Conservation (phyloP, 2,329 filamentous ascomycete species). For the Penicillium sclerotigenum region DNA sequence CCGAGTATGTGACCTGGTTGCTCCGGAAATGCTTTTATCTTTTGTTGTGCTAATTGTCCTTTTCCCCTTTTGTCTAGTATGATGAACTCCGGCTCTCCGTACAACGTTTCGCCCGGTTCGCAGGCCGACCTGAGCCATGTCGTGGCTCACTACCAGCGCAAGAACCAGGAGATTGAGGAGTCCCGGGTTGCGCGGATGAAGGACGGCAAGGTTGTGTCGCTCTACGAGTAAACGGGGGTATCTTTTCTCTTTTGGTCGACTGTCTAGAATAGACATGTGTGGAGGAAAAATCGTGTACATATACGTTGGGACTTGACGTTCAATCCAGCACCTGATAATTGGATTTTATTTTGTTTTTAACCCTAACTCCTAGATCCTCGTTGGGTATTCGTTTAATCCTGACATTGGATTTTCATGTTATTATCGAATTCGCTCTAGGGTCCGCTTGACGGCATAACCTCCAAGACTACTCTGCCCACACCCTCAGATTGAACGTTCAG, state of each 20-base stretch:
- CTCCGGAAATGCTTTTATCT: neutral
- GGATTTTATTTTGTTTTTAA: conserved; percentile 26
- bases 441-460: conserved; percentile 26
- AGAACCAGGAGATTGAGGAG: conserved; percentile 56
- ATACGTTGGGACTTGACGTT: conserved; percentile 30
- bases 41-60: conserved; percentile 4
- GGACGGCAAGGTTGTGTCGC: conserved; percentile 43
- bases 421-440: neutral
- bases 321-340: conserved; percentile 27
- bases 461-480: conserved; percentile 45
- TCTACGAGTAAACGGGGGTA: conserved; percentile 42
- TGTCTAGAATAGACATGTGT: conserved; percentile 25
- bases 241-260: conserved; percentile 16
- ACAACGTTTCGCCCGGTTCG: conserved; percentile 62
- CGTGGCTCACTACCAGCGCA: conserved; percentile 60
- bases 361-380: neutral
- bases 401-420: neutral
- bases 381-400: neutral
- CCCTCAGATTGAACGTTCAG: conserved; percentile 43
- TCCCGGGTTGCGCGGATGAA: conserved; percentile 50
- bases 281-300: conserved; percentile 35
- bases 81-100: conserved; percentile 62
- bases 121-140: conserved; percentile 57
- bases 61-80: conserved; percentile 43
- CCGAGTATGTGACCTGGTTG: conserved; percentile 55